phyloP scores from a whole-genome alignment of 2,329 filamentous ascomycete genomes.

The Emmonsiellopsis sp. region DNA sequence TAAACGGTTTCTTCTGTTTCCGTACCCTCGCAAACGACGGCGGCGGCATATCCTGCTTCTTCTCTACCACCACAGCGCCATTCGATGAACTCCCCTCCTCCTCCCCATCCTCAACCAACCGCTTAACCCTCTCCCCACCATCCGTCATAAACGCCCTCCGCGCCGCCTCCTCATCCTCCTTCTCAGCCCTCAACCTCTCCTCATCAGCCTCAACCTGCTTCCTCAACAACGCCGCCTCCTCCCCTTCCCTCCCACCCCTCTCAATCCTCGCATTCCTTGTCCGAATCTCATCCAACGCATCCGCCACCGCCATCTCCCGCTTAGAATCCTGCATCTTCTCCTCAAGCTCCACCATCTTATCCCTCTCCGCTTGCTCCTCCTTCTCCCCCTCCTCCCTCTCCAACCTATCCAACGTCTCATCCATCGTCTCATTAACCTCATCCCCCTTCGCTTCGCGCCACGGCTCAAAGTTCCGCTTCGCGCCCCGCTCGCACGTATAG shows the following conservation, averaged over 20 bases:
- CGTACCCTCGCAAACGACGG: conserved; percentile 65
- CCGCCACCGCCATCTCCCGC: conserved; percentile 91
- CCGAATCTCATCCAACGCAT: conserved; percentile 89
- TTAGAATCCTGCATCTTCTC: conserved; percentile 88
- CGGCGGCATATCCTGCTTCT: conserved; percentile 33
- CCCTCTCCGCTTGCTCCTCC: conserved; percentile 60
- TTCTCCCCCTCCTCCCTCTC: conserved; percentile 64
- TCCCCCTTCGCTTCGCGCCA: conserved; percentile 63
- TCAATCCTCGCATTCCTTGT: conserved; percentile 84
- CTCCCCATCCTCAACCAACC: conserved; percentile 43
- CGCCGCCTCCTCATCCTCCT: conserved; percentile 76
- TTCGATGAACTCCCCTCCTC: conserved; percentile 5
- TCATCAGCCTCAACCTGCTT: conserved; percentile 48
- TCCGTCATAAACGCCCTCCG: conserved; percentile 64
- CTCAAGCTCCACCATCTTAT: conserved; percentile 93
- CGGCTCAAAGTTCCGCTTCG: conserved; percentile 85
- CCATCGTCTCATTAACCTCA: conserved; percentile 65
- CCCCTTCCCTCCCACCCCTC: conserved; percentile 59
- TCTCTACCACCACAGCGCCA: conserved; percentile 24
- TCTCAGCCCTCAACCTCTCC: conserved; percentile 59
- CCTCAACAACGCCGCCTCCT: conserved; percentile 47
- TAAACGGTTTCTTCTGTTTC: conserved; percentile 81
- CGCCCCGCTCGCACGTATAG: conserved; percentile 71
- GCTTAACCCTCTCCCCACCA: conserved; percentile 45
- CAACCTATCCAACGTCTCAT: conserved; percentile 74